Conservation (phyloP, 2,329 filamentous ascomycete genomes). For the Diaporthe humulicola region DNA sequence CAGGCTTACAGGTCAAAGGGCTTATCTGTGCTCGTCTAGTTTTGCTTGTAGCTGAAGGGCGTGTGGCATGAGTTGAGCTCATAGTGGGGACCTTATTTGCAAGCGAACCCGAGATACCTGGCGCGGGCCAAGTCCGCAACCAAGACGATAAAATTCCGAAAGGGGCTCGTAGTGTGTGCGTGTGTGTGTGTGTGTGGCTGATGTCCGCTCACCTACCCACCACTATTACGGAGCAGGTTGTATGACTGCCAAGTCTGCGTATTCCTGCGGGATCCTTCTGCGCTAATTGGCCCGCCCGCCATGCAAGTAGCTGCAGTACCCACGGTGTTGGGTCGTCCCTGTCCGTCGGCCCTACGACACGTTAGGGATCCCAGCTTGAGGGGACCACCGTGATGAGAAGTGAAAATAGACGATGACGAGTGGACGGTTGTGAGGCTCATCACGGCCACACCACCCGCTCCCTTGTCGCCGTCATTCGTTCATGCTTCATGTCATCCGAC, state of each 20-base stretch:
- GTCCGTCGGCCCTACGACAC: not conserved
- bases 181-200: not conserved
- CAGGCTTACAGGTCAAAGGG: not conserved
- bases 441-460: not conserved
- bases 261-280: not conserved
- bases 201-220: not conserved
- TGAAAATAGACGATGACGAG: not conserved
- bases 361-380: not conserved
- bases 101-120: not conserved
- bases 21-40: not conserved
- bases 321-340: conserved; percentile 18
- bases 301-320: not conserved
- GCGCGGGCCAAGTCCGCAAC: not conserved
- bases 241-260: not conserved
- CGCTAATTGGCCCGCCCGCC: not conserved
- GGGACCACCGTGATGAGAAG: not conserved
- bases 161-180: not conserved
- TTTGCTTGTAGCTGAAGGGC: not conserved
- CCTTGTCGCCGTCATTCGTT: not conserved
- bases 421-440: not conserved
- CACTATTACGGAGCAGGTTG: not conserved
- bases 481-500: not conserved
- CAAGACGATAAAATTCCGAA: not conserved
- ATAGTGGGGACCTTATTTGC: not conserved
- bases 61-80: not conserved